Evolutionary conservation across 83 land plant genomes (phyloP).

Genomic region (Isoetes engelmannii): DNA sequence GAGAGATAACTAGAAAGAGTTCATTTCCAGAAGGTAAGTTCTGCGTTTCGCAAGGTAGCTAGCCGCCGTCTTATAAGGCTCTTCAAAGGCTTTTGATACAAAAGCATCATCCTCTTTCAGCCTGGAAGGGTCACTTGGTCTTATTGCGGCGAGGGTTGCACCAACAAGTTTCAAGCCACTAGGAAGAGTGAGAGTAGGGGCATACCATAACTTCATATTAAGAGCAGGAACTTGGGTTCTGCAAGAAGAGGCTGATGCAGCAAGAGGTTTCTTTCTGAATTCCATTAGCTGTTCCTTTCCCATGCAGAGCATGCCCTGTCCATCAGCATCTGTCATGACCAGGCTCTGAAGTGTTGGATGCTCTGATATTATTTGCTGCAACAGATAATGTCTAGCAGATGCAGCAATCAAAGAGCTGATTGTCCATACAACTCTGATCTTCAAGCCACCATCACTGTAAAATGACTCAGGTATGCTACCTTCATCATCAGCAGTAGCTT

Average conservation of each 20-base stretch:
- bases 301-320: slow-evolving; percentile 27
- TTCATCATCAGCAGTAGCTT: slow-evolving; percentile 13
- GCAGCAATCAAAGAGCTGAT: slow-evolving; percentile 38
- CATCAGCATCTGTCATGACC: slow-evolving; percentile 37
- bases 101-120: slow-evolving; percentile 20
- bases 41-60: slow-evolving; percentile 21
- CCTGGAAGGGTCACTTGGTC: slow-evolving; percentile 22
- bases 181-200: slow-evolving; percentile 25
- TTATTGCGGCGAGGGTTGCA: slow-evolving; percentile 27
- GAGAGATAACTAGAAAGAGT: slow-evolving; percentile 17
- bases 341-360: slow-evolving; percentile 31
- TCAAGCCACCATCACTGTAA: slow-evolving; percentile 35
- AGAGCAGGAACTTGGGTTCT: slow-evolving; percentile 28
- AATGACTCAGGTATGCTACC: slow-evolving; percentile 32
- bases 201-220: slow-evolving; percentile 32
- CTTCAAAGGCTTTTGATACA: slow-evolving; percentile 26
- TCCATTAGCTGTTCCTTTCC: slow-evolving; percentile 18
- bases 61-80: slow-evolving; percentile 27
- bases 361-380: slow-evolving; percentile 35
- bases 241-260: slow-evolving; percentile 21
- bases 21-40: slow-evolving; percentile 31
- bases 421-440: slow-evolving; percentile 39
- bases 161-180: slow-evolving; percentile 24
- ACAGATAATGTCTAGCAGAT: slow-evolving; percentile 30
- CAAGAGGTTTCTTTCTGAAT: slow-evolving; percentile 27